Base-by-base conservation (phyloP, 169 alveolate genomes). In the Fabrea salina region DNA sequence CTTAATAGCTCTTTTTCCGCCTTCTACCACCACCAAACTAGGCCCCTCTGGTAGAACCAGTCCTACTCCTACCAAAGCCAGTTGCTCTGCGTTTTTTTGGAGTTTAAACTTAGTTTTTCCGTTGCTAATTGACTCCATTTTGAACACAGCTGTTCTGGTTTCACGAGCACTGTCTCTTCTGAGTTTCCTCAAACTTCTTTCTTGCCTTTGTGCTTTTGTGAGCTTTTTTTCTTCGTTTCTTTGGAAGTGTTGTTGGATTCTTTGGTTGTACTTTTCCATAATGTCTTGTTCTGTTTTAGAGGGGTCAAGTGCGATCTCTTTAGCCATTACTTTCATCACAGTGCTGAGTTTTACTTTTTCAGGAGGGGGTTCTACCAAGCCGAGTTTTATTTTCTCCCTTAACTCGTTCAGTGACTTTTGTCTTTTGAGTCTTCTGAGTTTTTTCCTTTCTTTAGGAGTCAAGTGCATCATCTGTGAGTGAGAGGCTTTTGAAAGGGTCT, bases 1-100 rank as follows among this genome's bases (percentile, higher is more conserved):
- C 68, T 87, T 86, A n/a, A 91, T 83, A 1, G 94, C 96, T 58
- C 84, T 64, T 22, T 87, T 86, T 2, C 96, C 96, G n/a, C 96
- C 96, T 78, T 91, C 94, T 50, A 88, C 93, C 0, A 91, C 53
- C 39, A 91, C 87, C 5, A 91, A 37, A 30, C 86, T 35, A 39
- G 78, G 27, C 53, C 68, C 56, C 50, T 70, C 50, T 70, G 58
- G 39, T 30, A 84, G 75, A 16, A 59, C 67, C 25, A 91, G 49
- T 25, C 84, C 67, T 25, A 83, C 56, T 11, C 95, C 95, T 41
- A 84, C 80, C 22, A 91, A 64, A 40, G 79, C 83, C 25, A 79
- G 67, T 75, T 91, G 81, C 33, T 75, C 30, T n/a, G 95, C 93
- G 80, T 87, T 91, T 68, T 54, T 85, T 44, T 81, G 80, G 16